Base-by-base conservation (phyloP, 257 asterid genomes). In the Salvia rosmarinus region DNA sequence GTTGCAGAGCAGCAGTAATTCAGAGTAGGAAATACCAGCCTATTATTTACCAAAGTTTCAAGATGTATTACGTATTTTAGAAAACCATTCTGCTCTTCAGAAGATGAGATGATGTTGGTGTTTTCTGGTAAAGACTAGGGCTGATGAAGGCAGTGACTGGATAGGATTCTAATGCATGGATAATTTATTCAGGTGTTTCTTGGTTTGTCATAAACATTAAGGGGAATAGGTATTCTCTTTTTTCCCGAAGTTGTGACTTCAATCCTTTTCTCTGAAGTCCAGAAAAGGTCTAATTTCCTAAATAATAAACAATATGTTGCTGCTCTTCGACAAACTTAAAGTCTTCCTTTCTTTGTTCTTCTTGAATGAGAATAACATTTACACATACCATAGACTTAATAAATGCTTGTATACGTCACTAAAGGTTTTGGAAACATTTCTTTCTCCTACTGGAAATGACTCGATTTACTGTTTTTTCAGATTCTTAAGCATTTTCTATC, bases 331-430 rank as follows among this genome's bases (percentile, higher is more conserved):
- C 20, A 14, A 46, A 2, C 17, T 17, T 23, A n/a, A n/a, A 3
- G 58, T 58, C 64, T 50, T 52, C 6, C 20, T 20, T 52, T 52
- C 32, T 49, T 23, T n/a, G 25, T 58, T 59, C 43, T 52, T 32
- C 6, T 62, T 50, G 23, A 51, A 8, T 37, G 34, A 25, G 5
- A 19, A 28, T 43, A 72, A 28, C 49, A 72, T 65, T 51, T 51
- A 51, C 37, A n/a, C 5, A 51, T 50, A 50, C 21, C 56, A 6
- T 63, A 51, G 57, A 73, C 51, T 37, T 9, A 4, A 32, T 34
- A 40, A 47, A 34, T 30, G 44, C 50, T 32, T 3, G 30, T n/a
- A n/a, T n/a, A n/a, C n/a, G n/a, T n/a, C n/a, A n/a, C 21, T 21
- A 65, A 50, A 62, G 35, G 9, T 39, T 46, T 37, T 43, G 57